Conservation (phyloP, 345 rosid species). For the Syzygium aqueum region DNA sequence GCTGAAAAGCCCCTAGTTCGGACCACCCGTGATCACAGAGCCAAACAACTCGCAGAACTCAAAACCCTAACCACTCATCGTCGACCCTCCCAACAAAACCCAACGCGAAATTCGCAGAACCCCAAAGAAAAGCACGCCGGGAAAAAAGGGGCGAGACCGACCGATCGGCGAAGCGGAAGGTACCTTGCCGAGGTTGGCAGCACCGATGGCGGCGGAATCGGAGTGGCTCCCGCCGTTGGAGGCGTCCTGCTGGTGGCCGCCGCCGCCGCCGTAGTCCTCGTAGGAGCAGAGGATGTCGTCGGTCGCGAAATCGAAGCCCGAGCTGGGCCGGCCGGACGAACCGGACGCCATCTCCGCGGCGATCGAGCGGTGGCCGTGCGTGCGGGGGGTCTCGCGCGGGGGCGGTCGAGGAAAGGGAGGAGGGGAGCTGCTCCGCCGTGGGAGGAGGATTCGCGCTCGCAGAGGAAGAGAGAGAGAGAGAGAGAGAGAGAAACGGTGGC, state of each 20-base stretch:
- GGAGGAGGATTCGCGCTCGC: background rate
- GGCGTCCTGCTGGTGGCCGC: slow-evolving; percentile 34
- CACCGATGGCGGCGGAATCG: slow-evolving; percentile 41
- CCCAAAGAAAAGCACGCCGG: background rate
- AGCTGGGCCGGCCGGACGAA: slow-evolving; percentile 55
- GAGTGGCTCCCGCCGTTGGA: slow-evolving; percentile 63
- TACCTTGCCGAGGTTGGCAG: slow-evolving; percentile 32
- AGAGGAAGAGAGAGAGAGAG: background rate
- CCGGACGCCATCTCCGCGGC: slow-evolving; percentile 68
- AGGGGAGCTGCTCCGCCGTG: background rate
- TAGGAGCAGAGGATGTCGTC: slow-evolving; percentile 98
- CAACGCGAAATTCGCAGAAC: background rate
- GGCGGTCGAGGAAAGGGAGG: background rate
- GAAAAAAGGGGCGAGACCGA: background rate
- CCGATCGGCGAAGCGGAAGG: background rate
- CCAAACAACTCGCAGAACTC: background rate
- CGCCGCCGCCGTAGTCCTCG: slow-evolving; percentile 51
- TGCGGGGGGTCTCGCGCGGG: background rate
- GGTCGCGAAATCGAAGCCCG: slow-evolving; percentile 81
- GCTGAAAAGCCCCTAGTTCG: background rate
- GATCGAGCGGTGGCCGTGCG: background rate
- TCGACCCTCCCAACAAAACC: background rate
- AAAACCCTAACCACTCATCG: background rate
- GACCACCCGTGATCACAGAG: background rate
- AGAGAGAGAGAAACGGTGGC: background rate